Evolutionary conservation across 805 yeast genomes (phyloP).

Genomic region (Naumovozyma dairenensis): DNA sequence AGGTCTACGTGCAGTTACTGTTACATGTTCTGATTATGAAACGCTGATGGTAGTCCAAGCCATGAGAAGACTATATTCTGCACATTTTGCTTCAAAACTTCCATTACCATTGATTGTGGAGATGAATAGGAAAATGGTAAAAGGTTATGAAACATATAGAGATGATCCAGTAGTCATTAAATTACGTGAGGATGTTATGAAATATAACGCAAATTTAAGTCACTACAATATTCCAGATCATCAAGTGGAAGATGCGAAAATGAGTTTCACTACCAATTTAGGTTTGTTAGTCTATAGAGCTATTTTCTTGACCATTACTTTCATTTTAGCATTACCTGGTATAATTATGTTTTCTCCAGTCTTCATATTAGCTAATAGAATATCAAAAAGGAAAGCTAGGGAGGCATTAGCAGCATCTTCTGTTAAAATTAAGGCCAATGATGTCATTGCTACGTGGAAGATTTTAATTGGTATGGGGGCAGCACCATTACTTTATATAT

Average conservation of each 20-base stretch:
- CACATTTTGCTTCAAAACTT: constrained; percentile 57
- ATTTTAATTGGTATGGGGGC: constrained; percentile 78
- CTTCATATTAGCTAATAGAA: constrained; percentile 63
- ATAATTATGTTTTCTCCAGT: constrained; percentile 79
- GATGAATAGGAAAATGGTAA: constrained; percentile 76
- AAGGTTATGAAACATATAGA: constrained; percentile 68
- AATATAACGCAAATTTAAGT: constrained; percentile 62
- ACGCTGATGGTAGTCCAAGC: constrained; percentile 85
- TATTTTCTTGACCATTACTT: constrained; percentile 44
- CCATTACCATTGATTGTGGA: constrained; percentile 82
- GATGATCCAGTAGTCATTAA: constrained; percentile 58
- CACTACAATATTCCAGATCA: constrained; percentile 53
- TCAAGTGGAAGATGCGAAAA: constrained; percentile 42
- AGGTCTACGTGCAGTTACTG: constrained; percentile 76
- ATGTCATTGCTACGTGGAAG: constrained; percentile 97
- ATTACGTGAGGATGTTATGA: constrained; percentile 52
- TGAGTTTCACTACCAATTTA: constrained; percentile 40
- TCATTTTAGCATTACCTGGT: constrained; percentile 78
- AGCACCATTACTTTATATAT: constrained; percentile 76
- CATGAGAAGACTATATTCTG: constrained; percentile 78
- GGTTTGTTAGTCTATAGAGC: constrained; percentile 49
- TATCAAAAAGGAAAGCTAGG: constrained; percentile 62
- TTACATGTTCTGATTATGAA: constrained; percentile 81
- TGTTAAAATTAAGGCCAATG: constrained; percentile 85
- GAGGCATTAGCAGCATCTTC: constrained; percentile 78